Percentiles rank a stretch among this genome's conserved stretches.
Evolutionary conservation across 352 stramenopile species (phyloP).

Genomic region (Phytophthora europaea): DNA sequence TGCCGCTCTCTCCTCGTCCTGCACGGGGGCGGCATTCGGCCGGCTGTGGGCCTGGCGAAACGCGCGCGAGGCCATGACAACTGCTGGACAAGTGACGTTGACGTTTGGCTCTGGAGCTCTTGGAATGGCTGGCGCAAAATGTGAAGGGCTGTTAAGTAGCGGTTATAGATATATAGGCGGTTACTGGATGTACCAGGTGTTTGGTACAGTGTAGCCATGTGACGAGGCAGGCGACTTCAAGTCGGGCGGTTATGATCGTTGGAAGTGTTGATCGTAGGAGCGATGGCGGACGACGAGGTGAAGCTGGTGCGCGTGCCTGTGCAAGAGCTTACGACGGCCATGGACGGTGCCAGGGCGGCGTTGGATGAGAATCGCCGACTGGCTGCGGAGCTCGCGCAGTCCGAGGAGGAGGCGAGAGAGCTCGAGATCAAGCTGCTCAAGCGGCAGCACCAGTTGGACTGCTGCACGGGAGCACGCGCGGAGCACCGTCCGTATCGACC

Average conservation of each 20-base stretch:
- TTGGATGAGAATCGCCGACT: conserved; percentile 50
- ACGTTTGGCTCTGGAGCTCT: conserved; percentile 11
- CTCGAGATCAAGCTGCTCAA: conserved; percentile 59
- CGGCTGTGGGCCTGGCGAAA: conserved; percentile 42
- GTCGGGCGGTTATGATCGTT: neutral
- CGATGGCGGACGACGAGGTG: conserved; percentile 29
- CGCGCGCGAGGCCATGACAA: conserved; percentile 41
- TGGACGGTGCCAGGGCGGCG: conserved; percentile 40
- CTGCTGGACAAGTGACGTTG: neutral
- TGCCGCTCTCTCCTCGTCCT: conserved; percentile 26
- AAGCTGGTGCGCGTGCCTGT: conserved; percentile 60
- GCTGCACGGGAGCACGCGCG: conserved; percentile 44
- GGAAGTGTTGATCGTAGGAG: neutral
- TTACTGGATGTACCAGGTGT: neutral
- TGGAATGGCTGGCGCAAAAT: conserved; percentile 36
- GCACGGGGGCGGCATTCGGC: conserved; percentile 9
- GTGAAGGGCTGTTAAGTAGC: neutral
- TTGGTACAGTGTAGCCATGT: conserved; percentile 32
- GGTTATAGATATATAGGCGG: neutral
- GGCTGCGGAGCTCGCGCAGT: conserved; percentile 37
- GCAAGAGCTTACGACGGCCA: conserved; percentile 42
- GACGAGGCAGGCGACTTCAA: conserved; percentile 37
- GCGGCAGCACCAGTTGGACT: conserved; percentile 65
- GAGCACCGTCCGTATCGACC: conserved; percentile 30
- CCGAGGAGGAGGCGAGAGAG: conserved; percentile 49